Conservation (phyloP, 305 asterid genomes). For the Caryopteris hybrid region DNA sequence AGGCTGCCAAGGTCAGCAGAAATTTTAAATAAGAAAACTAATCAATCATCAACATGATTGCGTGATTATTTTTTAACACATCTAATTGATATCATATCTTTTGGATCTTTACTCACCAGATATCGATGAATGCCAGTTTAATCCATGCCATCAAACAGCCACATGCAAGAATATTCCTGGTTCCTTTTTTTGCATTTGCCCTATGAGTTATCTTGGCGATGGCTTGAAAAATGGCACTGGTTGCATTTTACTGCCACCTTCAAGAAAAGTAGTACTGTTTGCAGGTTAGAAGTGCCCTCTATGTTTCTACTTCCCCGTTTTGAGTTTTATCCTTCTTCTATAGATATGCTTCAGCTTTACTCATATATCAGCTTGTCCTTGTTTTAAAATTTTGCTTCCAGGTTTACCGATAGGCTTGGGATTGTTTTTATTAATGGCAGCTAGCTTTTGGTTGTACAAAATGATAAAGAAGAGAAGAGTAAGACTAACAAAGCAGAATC, state of each 20-base stretch:
- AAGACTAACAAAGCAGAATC: constrained; percentile 3
- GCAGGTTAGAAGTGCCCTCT: constrained; percentile 15
- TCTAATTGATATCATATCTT: background rate
- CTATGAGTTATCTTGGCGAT: constrained; percentile 7
- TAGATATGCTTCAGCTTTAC: background rate
- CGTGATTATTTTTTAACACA: background rate
- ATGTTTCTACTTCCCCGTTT: background rate
- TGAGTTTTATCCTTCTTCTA: background rate
- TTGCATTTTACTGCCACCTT: constrained; percentile 18
- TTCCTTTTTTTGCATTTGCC: constrained; percentile 27
- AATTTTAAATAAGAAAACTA: background rate
- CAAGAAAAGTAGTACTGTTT: background rate
- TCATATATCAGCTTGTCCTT: background rate
- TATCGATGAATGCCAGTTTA: constrained; percentile 25
- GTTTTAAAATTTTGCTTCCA: background rate
- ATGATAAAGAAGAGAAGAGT: constrained; percentile 20
- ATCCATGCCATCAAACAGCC: constrained; percentile 24
- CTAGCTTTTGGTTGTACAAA: constrained; percentile 20
- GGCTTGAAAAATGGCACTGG: constrained; percentile 24
- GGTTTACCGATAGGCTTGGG: constrained; percentile 28
- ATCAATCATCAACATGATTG: background rate
- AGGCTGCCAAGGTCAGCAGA: constrained; percentile 32
- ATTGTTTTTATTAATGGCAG: background rate
- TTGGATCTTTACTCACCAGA: constrained; percentile 3
- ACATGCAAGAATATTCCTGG: constrained; percentile 25